Percentiles rank a stretch among this genome's conserved stretches.
Evolutionary conservation across 306 rosid species (phyloP).

Genomic region (Pterocarpus santalinus): DNA sequence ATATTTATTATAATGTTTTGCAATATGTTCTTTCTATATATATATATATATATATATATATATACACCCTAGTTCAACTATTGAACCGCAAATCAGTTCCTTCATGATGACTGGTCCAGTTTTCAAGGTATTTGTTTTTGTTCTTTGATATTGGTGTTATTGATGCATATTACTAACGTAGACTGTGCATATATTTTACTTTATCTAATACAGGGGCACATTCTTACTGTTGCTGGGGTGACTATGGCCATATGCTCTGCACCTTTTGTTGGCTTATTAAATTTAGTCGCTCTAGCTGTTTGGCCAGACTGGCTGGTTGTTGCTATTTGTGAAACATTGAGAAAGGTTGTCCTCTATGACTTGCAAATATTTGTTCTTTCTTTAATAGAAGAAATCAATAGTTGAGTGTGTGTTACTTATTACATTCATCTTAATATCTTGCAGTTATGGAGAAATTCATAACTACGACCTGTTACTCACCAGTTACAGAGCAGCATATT

Average conservation of each 20-base stretch:
- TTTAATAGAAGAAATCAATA: constrained; percentile 26
- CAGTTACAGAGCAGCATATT: not conserved
- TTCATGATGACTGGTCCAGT: not conserved
- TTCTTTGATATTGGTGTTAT: constrained; percentile 27
- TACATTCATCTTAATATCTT: constrained; percentile 19
- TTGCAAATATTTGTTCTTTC: constrained; percentile 17
- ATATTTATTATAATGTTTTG: not conserved
- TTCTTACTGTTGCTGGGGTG: constrained; percentile 92
- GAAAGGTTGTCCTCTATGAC: constrained; percentile 68
- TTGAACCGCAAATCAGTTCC: not conserved
- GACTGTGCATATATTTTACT: constrained; percentile 31
- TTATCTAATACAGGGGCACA: constrained; percentile 78
- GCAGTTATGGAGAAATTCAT: constrained; percentile 29
- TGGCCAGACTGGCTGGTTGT: constrained; percentile 92
- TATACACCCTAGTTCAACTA: not conserved
- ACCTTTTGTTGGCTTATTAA: constrained; percentile 80
- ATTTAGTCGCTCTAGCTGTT: constrained; percentile 78
- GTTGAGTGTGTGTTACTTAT: constrained; percentile 3
- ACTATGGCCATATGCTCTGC: constrained; percentile 86
- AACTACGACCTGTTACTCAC: not conserved
- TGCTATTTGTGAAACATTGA: constrained; percentile 84
- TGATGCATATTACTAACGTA: constrained; percentile 24
- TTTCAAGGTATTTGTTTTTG: not conserved
- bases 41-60: no score
- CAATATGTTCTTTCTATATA: no score